Percentiles rank a stretch among this genome's conserved stretches.
phyloP scores from a whole-genome alignment of 139 green algal species.

The Auxenochlorella pyrenoidosa region DNA sequence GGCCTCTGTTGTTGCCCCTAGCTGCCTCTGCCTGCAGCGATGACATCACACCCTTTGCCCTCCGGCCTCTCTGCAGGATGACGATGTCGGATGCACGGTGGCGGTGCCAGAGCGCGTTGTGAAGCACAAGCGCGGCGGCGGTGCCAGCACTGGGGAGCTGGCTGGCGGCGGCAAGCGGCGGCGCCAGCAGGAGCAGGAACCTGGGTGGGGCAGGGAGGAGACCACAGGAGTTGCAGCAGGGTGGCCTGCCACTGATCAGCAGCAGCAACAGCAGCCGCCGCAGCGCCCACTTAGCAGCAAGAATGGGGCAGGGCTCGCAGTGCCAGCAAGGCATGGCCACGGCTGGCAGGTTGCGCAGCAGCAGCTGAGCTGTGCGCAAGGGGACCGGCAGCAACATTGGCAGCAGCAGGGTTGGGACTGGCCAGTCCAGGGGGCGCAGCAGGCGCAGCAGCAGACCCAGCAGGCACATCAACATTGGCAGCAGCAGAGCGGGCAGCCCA shows the following conservation, averaged over 20 bases:
- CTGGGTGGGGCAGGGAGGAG: background rate
- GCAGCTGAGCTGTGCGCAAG: too few species aligned
- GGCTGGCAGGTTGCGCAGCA: background rate
- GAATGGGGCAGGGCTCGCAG: background rate
- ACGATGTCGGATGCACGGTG: constrained; percentile 1
- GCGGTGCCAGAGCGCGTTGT: constrained; percentile 4
- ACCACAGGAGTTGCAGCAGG: background rate
- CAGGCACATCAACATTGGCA: background rate
- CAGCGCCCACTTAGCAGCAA: background rate
- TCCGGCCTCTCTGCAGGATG: background rate
- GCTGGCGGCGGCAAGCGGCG: constrained; percentile 2
- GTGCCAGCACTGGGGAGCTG: background rate
- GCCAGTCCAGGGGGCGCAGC: background rate
- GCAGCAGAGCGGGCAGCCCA: background rate
- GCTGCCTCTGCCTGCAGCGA: background rate
- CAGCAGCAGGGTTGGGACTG: background rate
- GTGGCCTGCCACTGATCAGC: background rate
- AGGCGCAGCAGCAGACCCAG: background rate
- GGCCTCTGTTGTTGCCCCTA: background rate
- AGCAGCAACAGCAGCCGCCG: background rate
- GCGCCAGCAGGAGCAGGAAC: constrained; percentile 3
- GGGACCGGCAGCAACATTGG: background rate
- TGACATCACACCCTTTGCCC: too few species aligned
- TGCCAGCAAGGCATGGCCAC: background rate
- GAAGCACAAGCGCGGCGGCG: background rate